A percentile compares a stretch with the other conserved stretches of the same genome.
phyloP scores from a whole-genome alignment of 257 asterid genomes.

The Asclepias syriaca region DNA sequence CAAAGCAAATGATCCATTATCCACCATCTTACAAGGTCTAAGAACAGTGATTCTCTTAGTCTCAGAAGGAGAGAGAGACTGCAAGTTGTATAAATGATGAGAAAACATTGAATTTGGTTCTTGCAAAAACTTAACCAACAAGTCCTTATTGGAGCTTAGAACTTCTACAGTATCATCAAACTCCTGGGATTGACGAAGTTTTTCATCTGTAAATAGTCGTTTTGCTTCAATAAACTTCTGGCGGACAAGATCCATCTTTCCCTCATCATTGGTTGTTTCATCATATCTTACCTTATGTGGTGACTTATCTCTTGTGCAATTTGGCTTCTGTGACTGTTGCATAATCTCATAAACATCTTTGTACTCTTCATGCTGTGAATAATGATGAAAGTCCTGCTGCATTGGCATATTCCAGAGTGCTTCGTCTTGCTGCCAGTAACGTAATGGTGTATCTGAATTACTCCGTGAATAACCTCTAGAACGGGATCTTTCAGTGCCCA shows the following conservation, averaged over 20 bases:
- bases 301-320: conserved; percentile 27
- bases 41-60: conserved; percentile 88
- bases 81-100: conserved; percentile 48
- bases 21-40: conserved; percentile 70
- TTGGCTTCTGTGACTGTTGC: conserved; percentile 45
- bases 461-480: conserved; percentile 42
- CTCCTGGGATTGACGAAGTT: conserved; percentile 73
- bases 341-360: conserved; percentile 65
- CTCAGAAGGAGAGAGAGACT: conserved; percentile 59
- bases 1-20: conserved; percentile 33
- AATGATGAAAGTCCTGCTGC: conserved; percentile 31
- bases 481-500: conserved; percentile 42
- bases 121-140: conserved; percentile 80
- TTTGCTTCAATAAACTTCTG: conserved; percentile 91
- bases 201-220: conserved; percentile 72
- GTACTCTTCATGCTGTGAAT: conserved; percentile 43
- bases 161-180: conserved; percentile 89
- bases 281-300: conserved; percentile 45
- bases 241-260: conserved; percentile 77
- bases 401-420: conserved; percentile 33
- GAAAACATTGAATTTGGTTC: conserved; percentile 78
- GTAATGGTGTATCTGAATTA: conserved; percentile 55
- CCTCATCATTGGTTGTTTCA: conserved; percentile 44
- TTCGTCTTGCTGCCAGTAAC: conserved; percentile 64
- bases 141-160: conserved; percentile 76